phyloP scores from a whole-genome alignment of 176 grass and related monocot species.

The Zoysia pacifica region DNA sequence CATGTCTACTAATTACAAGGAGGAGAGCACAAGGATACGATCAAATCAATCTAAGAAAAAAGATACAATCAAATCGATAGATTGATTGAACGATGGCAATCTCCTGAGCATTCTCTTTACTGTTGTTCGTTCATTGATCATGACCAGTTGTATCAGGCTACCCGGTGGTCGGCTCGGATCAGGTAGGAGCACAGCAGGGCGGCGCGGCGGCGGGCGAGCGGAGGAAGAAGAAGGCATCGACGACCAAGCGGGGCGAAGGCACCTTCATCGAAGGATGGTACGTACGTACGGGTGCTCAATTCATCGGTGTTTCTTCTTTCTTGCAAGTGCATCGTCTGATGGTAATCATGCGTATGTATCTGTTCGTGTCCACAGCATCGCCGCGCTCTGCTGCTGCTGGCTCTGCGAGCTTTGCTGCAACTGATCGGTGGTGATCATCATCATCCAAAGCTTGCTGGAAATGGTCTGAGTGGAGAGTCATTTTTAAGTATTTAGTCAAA shows the following conservation, averaged over 20 bases:
- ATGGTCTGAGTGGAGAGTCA: background rate
- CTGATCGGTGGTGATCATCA: background rate
- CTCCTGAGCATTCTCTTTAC: no score
- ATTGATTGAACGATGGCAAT: no score
- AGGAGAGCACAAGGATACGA: background rate
- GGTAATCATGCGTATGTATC: no score
- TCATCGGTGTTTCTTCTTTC: background rate
- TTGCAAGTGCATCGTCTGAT: no score
- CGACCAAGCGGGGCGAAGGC: constrained; percentile 9
- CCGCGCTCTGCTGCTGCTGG: constrained; percentile 60
- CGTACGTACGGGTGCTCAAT: background rate
- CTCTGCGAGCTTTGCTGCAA: constrained; percentile 57
- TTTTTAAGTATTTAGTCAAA: no score
- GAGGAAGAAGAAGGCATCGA: constrained; percentile 4
- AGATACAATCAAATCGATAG: no score
- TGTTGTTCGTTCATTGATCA: background rate
- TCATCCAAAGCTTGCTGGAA: background rate
- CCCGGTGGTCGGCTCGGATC: background rate
- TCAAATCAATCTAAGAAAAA: no score
- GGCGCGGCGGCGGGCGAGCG: background rate
- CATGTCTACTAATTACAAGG: background rate
- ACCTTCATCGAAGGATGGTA: constrained; percentile 29
- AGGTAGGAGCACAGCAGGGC: background rate
- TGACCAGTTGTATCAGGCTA: background rate
- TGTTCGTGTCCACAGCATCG: constrained; percentile 36